These are phyloP conservation scores for Ambrosia hybrid DNA, from an alignment of 140 eudicot genomes.

Conservation along the genomic window DNA sequence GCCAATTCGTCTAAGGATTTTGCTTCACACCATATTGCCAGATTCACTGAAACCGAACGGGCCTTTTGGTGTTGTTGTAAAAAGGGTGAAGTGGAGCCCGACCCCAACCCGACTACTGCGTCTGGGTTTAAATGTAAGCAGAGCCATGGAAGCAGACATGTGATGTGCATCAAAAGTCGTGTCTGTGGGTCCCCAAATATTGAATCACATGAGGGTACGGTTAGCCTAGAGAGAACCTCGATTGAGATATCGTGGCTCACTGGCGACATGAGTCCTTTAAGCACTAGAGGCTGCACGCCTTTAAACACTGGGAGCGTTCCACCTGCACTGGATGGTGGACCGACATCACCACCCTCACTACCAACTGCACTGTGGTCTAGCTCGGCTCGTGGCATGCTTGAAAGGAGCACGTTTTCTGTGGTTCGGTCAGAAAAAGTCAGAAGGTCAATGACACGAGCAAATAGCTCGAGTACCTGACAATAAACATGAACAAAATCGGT, in stretches of 20 bases:
- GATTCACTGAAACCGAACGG: constrained; percentile 64
- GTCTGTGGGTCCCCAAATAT: constrained; percentile 86
- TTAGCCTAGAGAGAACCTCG: constrained; percentile 81
- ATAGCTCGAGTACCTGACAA: constrained; percentile 91
- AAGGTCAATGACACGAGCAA: constrained; percentile 75
- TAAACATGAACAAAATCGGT: constrained; percentile 87
- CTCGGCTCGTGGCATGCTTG: constrained; percentile 95
- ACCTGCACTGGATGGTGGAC: constrained; percentile 25
- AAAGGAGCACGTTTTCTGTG: constrained; percentile 87
- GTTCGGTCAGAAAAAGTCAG: constrained; percentile 77
- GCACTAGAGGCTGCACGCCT: constrained; percentile 92
- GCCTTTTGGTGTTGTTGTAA: constrained; percentile 72
- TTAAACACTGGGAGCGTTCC: constrained; percentile 71
- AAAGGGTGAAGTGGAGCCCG: constrained; percentile 41
- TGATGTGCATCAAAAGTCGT: constrained; percentile 84
- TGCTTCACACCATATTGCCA: constrained; percentile 81
- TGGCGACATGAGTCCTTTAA: constrained; percentile 91
- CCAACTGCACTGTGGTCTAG: constrained; percentile 53
- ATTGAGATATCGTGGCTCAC: constrained; percentile 80
- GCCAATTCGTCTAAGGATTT: constrained; percentile 74
- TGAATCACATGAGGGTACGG: constrained; percentile 81
- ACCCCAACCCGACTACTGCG: constrained; percentile 36
- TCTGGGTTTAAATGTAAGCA: constrained; percentile 83
- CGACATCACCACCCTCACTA: constrained; percentile 53
- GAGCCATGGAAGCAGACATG: constrained; percentile 90